Evolutionary conservation across 2,329 filamentous ascomycete genomes (phyloP).

Genomic region (Phaeosphaeriaceae sp.): DNA sequence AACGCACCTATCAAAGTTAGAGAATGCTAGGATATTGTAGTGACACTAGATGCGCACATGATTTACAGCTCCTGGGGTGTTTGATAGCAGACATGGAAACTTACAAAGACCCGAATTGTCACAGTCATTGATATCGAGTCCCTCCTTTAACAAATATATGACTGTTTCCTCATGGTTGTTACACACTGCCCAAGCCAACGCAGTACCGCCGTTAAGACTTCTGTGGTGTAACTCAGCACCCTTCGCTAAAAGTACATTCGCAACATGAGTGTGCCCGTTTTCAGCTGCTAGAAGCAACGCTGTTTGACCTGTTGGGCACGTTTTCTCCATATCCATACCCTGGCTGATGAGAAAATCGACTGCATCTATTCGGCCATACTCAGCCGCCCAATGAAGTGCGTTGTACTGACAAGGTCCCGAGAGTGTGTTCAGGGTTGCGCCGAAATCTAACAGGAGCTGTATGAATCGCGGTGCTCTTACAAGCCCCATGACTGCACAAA

Average conservation of each 20-base stretch:
- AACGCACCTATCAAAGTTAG: constrained; percentile 19
- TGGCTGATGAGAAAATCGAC: constrained; percentile 22
- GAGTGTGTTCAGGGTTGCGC: constrained; percentile 15
- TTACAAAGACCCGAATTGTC: constrained; percentile 20
- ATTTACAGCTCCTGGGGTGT: too few relatives aligned
- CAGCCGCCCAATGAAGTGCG: constrained; percentile 28
- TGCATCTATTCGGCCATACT: constrained; percentile 16
- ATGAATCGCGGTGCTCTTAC: constrained; percentile 14
- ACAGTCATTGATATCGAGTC: constrained; percentile 15
- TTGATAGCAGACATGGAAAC: constrained; percentile 1
- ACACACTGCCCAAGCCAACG: constrained; percentile 23
- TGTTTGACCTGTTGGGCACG: constrained; percentile 21
- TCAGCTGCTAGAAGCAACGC: constrained; percentile 28
- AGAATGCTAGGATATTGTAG: background rate
- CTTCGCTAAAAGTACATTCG: constrained; percentile 22
- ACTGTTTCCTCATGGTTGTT: constrained; percentile 19
- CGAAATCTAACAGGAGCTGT: constrained; percentile 24
- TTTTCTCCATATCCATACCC: constrained; percentile 22
- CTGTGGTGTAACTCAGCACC: constrained; percentile 23
- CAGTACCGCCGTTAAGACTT: constrained; percentile 18
- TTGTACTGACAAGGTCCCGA: constrained; percentile 16
- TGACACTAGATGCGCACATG: too few relatives aligned
- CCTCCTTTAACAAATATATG: constrained; percentile 20
- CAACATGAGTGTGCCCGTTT: constrained; percentile 16
- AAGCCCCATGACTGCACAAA: constrained; percentile 16